These are phyloP conservation scores for Exophiala xenobiotica DNA, from an alignment of 2,329 filamentous ascomycete genomes.

Conservation along the genomic window DNA sequence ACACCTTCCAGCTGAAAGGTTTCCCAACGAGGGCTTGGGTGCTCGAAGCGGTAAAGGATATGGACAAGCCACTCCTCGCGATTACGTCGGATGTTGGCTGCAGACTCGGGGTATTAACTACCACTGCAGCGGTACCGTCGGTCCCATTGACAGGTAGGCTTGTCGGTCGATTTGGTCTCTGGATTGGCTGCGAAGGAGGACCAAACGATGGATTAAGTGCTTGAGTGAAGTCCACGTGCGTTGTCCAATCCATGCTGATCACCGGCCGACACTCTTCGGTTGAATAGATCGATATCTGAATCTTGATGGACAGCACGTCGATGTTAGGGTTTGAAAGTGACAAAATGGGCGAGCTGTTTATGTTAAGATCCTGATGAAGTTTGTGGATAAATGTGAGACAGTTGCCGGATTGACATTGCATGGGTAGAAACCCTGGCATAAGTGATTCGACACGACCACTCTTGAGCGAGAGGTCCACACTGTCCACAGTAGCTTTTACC, in stretches of 20 bases:
- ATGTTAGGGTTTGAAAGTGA: slow-evolving; percentile 34
- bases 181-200: slow-evolving; percentile 45
- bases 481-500: slow-evolving; percentile 51
- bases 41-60: slow-evolving; percentile 56
- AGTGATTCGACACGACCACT: slow-evolving; percentile 49
- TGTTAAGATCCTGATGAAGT: slow-evolving; percentile 42
- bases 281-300: slow-evolving; percentile 44
- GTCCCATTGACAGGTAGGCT: slow-evolving; percentile 39
- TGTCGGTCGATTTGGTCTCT: slow-evolving; percentile 46
- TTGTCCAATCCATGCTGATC: slow-evolving; percentile 50
- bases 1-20: slow-evolving; percentile 56
- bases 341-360: slow-evolving; percentile 21
- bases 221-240: slow-evolving; percentile 50
- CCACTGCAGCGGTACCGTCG: slow-evolving; percentile 11
- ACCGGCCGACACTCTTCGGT: slow-evolving; percentile 43
- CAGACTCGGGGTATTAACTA: slow-evolving; percentile 19
- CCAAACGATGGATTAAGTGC: slow-evolving; percentile 49
- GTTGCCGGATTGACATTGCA: slow-evolving; percentile 53
- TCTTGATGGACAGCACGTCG: slow-evolving; percentile 46
- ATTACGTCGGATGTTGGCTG: slow-evolving; percentile 8
- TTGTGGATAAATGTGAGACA: slow-evolving; percentile 59
- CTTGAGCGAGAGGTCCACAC: slow-evolving; percentile 47
- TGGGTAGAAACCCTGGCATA: slow-evolving; percentile 39
- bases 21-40: slow-evolving; percentile 49
- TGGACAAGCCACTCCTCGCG: slow-evolving; percentile 41